A percentile compares a stretch with the other conserved stretches of the same genome.
These are phyloP conservation scores for Sutorius eximius DNA, from an alignment of 1,284 basidiomycete genomes.

Conservation along the genomic window DNA sequence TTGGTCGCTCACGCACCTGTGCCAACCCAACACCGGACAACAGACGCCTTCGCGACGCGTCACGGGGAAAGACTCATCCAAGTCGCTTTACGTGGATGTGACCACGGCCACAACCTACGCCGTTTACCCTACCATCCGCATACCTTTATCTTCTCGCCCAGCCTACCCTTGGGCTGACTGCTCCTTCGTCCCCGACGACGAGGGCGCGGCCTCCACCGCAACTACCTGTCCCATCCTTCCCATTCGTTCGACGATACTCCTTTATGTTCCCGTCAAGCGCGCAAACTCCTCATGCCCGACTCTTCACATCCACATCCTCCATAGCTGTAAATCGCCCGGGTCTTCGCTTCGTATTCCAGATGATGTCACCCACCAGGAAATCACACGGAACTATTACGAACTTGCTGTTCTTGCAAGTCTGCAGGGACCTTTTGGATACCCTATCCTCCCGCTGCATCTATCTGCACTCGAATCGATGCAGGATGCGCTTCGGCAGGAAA, in stretches of 20 bases:
- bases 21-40: constrained; percentile 17
- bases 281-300: constrained; percentile 37
- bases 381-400: constrained; percentile 67
- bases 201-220: constrained; percentile 26
- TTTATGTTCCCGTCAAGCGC: constrained; percentile 46
- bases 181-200: constrained; percentile 36
- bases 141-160: constrained; percentile 40
- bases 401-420: constrained; percentile 58
- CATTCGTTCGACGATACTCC: constrained; percentile 53
- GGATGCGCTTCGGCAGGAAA: constrained; percentile 36
- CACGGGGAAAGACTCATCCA: constrained; percentile 25
- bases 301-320: constrained; percentile 61
- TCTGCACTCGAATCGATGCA: constrained; percentile 64
- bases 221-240: constrained; percentile 47
- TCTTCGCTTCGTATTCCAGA: constrained; percentile 41
- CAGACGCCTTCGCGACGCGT: constrained; percentile 26
- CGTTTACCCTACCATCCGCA: constrained; percentile 40
- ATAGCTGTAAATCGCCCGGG: constrained; percentile 42
- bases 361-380: constrained; percentile 49
- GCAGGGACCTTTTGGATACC: constrained; percentile 49
- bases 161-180: constrained; percentile 23
- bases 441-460: constrained; percentile 64
- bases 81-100: constrained; percentile 43
- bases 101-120: constrained; percentile 53
- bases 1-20: constrained; percentile 47